Percentiles rank a stretch among this genome's conserved stretches.
Evolutionary conservation across 768 basidiomycete genomes (phyloP).

Genomic region (Kwoniella mangroviensis): DNA sequence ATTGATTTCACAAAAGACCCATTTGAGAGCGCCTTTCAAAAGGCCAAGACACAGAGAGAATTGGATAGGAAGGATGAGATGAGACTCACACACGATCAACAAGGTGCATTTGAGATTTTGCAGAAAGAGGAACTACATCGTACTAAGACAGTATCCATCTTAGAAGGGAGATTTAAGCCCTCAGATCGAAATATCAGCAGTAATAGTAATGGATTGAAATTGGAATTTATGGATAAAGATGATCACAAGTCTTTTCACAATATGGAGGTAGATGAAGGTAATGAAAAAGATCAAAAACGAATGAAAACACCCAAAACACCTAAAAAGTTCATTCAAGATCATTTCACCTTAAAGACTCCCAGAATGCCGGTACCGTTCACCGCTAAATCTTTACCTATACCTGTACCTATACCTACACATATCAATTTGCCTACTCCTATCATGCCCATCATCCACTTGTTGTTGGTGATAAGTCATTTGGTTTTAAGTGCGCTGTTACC

Average conservation of each 20-base stretch:
- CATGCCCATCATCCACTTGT: conserved; percentile 21
- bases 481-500: conserved; percentile 16
- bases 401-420: conserved; percentile 10
- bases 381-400: background rate
- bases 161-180: background rate
- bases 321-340: conserved; percentile 10
- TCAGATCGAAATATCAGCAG: background rate
- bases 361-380: background rate
- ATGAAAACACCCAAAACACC: conserved; percentile 10
- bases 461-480: conserved; percentile 18
- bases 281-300: background rate
- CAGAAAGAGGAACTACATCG: background rate
- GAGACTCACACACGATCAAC: background rate
- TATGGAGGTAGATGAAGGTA: background rate
- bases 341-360: conserved; percentile 5
- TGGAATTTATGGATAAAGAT: background rate
- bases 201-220: background rate
- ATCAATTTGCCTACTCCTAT: conserved; percentile 17
- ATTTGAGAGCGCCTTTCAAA: background rate
- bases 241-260: background rate
- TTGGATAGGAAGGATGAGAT: background rate
- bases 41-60: background rate
- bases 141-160: background rate
- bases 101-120: background rate
- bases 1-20: background rate